Evolutionary conservation across 768 basidiomycete species (phyloP), one percentile per base, ranked within the genome.

Genomic region (Kwoniella bestiolae): DNA sequence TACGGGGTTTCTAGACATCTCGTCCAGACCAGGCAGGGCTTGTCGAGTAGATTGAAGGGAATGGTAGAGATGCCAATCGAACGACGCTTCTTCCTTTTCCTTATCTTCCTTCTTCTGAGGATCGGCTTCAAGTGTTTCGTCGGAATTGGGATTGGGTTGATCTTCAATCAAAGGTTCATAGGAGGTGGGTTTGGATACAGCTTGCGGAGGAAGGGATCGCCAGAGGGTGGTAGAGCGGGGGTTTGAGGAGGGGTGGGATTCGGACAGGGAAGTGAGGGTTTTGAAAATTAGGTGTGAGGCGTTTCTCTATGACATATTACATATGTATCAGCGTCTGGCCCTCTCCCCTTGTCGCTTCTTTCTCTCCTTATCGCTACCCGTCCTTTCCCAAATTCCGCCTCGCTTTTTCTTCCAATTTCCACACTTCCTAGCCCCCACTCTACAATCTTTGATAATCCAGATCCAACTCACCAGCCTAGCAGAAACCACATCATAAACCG

Each of bases 61-160:
- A 45, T 76, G 72, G 51, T 67, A 70, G 46, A 76, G 66, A 53
- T 70, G 47, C 59, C 59, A 73, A 57, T 76, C 74, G 8, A 63
- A 52, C n/a, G 35, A 47, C 21, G 60, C 34, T 18, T 66, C 41
- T 35, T 63, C 60, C 5, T 52, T 34, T 9, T 60, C 32, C 16
- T 31, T 46, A 8, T 28, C 28, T 25, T 4, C 46, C 3, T 5
- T 18, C 44, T 56, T 32, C 29, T 29, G 18, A 14, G n/a, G 25
- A 25, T 38, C 16, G 3, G 3, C 61, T 28, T 56, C 62, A 16
- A 2, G 46, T 29, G 2, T 18, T 25, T 47, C 53, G 8, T 41
- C 45, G 26, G n/a, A 16, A 3, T 57, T 49, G 9, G 21, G 29
- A n/a, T 44, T 6, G 12, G 38, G 12, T 41, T 41, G 38, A 49